Percentiles rank a stretch among this genome's conserved stretches.
phyloP scores from a whole-genome alignment of 108 stramenopile species.

The Fragilaria crotonensis region DNA sequence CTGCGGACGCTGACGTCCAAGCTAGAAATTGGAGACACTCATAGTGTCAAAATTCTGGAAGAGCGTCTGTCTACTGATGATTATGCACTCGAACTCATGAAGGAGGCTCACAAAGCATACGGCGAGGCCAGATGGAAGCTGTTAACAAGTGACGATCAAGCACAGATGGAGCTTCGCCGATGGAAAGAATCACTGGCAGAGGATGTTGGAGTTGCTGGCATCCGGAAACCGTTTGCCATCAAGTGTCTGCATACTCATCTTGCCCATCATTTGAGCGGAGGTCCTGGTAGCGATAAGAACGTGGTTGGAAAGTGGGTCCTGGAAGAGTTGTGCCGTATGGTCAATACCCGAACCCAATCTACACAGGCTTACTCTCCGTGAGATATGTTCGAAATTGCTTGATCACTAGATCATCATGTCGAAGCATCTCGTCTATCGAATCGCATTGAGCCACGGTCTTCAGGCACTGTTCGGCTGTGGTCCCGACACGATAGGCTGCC shows the following conservation, averaged over 20 bases:
- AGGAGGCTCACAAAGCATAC: constrained; percentile 63
- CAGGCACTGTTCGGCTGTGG: constrained; percentile 48
- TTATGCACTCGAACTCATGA: constrained; percentile 43
- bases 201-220: constrained; percentile 70
- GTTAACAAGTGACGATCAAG: constrained; percentile 36
- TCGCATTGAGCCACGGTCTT: constrained; percentile 8
- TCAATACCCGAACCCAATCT: background rate
- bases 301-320: constrained; percentile 74
- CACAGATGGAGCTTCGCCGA: constrained; percentile 20
- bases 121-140: constrained; percentile 44
- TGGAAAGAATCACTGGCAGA: constrained; percentile 40
- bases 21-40: constrained; percentile 43
- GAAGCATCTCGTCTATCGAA: background rate
- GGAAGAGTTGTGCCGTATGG: constrained; percentile 32
- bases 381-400: background rate
- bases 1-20: constrained; percentile 47
- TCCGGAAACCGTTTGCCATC: constrained; percentile 46
- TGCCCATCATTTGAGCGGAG: constrained; percentile 72
- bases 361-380: background rate
- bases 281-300: constrained; percentile 41
- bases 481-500: constrained; percentile 49
- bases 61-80: constrained; percentile 21
- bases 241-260: constrained; percentile 84
- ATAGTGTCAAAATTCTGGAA: constrained; percentile 34
- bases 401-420: background rate